Evolutionary conservation across 805 yeast species (phyloP).

Genomic region (Zygosaccharomyces kombuchaensis): DNA sequence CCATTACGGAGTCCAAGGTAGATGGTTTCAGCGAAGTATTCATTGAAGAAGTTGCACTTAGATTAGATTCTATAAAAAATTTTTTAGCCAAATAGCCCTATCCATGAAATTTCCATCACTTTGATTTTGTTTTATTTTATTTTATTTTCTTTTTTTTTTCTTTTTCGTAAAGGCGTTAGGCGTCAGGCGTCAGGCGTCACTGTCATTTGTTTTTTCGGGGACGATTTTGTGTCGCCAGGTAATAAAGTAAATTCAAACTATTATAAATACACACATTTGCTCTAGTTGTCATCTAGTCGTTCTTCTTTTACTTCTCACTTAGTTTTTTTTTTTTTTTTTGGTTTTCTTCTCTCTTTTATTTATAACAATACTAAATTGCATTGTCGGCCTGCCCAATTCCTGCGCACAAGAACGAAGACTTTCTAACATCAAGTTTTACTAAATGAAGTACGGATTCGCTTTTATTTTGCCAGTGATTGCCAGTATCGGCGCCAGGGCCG

Average conservation of each 20-base stretch:
- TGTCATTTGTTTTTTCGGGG: neutral
- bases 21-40: constrained; percentile 67
- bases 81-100: constrained; percentile 16
- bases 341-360: neutral
- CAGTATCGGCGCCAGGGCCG: neutral
- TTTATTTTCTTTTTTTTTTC: neutral
- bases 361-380: neutral
- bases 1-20: constrained; percentile 44
- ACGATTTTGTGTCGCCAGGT: neutral
- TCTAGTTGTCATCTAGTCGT: neutral
- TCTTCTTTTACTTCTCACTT: neutral
- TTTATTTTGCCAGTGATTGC: constrained; percentile 8
- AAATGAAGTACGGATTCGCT: constrained; percentile 7
- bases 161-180: neutral
- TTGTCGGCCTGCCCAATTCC: neutral
- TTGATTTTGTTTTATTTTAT: neutral
- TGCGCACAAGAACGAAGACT: neutral
- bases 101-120: neutral
- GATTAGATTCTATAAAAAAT: constrained; percentile 32
- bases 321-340: neutral
- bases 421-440: neutral
- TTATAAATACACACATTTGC: neutral
- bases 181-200: neutral
- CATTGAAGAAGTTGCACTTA: constrained; percentile 53
- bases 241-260: neutral